A percentile compares a stretch with the other conserved stretches of the same genome.
Conservation (phyloP, 441 rosid species). For the Croton laevigatus region DNA sequence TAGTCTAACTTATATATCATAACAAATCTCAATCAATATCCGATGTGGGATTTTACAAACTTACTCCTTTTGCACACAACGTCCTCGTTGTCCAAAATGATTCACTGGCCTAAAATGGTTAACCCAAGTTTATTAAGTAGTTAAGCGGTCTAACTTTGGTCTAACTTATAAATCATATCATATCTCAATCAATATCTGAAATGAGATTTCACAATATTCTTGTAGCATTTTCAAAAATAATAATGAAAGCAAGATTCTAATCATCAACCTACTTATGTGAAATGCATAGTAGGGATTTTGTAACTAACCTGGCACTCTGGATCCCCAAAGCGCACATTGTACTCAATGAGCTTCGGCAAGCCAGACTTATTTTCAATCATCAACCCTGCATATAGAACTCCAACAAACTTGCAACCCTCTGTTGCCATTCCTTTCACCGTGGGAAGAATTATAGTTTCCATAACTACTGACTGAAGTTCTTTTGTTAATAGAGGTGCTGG, state of each 20-base stretch:
- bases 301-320: constrained; percentile 90
- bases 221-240: background rate
- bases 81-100: too few relatives aligned
- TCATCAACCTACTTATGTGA: background rate
- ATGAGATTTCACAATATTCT: too few relatives aligned
- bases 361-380: constrained; percentile 93
- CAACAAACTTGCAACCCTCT: constrained; percentile 89
- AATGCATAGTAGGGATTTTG: background rate
- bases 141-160: too few relatives aligned
- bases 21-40: too few relatives aligned
- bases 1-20: too few relatives aligned
- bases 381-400: constrained; percentile 88
- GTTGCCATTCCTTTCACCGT: constrained; percentile 88
- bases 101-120: too few relatives aligned
- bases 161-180: too few relatives aligned
- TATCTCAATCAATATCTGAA: too few relatives aligned
- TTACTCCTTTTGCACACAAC: too few relatives aligned
- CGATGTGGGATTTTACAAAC: too few relatives aligned
- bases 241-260: background rate
- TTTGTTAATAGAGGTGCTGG: constrained; percentile 83
- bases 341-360: constrained; percentile 90
- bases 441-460: constrained; percentile 79
- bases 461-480: constrained; percentile 64
- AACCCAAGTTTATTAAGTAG: too few relatives aligned
- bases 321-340: constrained; percentile 97